phyloP scores from a whole-genome alignment of 148 eudicot genomes.

The Rhododendron williamsianum region DNA sequence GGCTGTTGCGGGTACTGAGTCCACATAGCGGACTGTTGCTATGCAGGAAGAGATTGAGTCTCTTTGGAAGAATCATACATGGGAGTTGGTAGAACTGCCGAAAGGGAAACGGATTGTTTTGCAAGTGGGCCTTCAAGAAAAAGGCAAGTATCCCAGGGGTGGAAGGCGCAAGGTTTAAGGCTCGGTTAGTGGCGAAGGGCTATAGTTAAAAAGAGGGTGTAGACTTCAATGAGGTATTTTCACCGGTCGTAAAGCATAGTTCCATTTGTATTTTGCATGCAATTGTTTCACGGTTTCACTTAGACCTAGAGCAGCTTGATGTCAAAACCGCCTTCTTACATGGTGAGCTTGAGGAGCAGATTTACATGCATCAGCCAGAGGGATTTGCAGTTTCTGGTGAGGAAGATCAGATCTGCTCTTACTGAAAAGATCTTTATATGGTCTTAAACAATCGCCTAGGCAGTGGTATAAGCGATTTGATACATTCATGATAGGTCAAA shows the following conservation, averaged over 20 bases:
- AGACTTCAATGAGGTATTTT: background rate
- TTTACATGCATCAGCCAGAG: background rate
- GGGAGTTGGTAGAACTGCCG: background rate
- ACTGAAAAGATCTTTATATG: background rate
- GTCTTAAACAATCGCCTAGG: background rate
- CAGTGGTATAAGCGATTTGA: background rate
- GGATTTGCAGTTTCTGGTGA: background rate
- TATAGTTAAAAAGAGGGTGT: background rate
- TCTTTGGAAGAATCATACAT: background rate
- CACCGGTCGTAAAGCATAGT: background rate
- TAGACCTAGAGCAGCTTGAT: background rate
- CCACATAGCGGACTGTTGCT: background rate
- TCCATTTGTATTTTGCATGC: background rate
- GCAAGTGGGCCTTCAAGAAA: background rate
- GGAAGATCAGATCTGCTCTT: background rate
- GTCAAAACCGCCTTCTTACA: background rate
- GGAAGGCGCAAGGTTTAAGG: background rate
- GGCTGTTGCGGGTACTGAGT: background rate
- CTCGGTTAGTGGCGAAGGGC: background rate
- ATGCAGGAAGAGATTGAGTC: background rate
- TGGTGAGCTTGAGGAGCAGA: background rate
- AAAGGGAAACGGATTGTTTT: background rate
- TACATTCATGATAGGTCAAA: background rate
- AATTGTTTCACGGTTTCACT: background rate
- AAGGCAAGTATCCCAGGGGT: background rate